phyloP scores from a whole-genome alignment of 23 red algal species.

The Gracilaria vermiculophylla region DNA sequence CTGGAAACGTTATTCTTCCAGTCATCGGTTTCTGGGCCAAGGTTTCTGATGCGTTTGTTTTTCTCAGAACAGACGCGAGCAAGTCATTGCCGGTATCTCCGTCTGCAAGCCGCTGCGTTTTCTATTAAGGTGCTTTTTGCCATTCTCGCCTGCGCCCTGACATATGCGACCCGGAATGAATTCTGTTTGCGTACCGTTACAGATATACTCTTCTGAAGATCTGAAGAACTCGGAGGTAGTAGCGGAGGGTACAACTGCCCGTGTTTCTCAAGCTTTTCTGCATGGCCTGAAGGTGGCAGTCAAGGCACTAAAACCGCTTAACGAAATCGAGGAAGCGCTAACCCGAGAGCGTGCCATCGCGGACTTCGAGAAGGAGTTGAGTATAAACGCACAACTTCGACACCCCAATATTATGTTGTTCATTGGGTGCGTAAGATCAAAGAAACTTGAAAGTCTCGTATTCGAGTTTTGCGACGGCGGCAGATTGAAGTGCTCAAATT shows the following conservation, averaged over 20 bases:
- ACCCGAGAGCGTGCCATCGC: slow-evolving; percentile 1
- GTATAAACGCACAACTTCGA: slow-evolving; percentile 9
- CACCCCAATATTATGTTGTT: slow-evolving; percentile 69
- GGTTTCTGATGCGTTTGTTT: too few relatives aligned
- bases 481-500: slow-evolving; percentile 12
- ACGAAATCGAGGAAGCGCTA: slow-evolving; percentile 23
- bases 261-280: slow-evolving; percentile 9
- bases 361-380: slow-evolving; percentile 38
- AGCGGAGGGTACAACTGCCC: slow-evolving; percentile 36
- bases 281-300: slow-evolving; percentile 29
- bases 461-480: slow-evolving; percentile 59
- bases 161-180: not conserved
- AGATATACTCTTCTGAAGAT: not conserved
- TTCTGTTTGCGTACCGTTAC: not conserved
- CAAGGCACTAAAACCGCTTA: slow-evolving; percentile 29
- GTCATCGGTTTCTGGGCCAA: too few relatives aligned
- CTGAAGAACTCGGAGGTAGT: not conserved
- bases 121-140: too few relatives aligned
- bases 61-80: too few relatives aligned
- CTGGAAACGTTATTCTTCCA: too few relatives aligned
- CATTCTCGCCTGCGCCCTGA: too few relatives aligned
- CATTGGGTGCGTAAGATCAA: slow-evolving; percentile 20
- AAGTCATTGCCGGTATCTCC: too few relatives aligned
- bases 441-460: slow-evolving; percentile 13
- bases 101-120: too few relatives aligned